Evolutionary conservation across 2,329 filamentous ascomycete species (phyloP).

Genomic region (Penicillium occitanis): DNA sequence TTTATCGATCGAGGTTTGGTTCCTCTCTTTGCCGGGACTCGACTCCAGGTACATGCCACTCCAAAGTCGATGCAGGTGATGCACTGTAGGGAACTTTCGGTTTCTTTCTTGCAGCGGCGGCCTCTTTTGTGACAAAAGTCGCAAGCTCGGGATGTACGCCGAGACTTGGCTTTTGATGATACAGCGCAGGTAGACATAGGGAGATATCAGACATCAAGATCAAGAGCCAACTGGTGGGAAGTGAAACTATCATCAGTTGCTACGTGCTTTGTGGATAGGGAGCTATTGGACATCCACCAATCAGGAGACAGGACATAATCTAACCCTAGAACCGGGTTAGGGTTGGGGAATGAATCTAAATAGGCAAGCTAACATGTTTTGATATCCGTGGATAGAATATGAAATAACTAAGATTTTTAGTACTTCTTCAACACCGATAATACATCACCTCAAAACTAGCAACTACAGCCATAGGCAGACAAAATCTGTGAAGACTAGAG

Average conservation of each 20-base stretch:
- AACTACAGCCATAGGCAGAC: too few relatives aligned
- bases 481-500: too few relatives aligned
- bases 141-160: constrained; percentile 5
- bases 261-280: not conserved
- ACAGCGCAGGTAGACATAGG: not conserved
- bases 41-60: constrained; percentile 15
- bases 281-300: not conserved
- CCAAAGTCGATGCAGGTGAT: constrained; percentile 14
- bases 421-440: too few relatives aligned
- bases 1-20: constrained; percentile 6
- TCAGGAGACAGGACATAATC: not conserved
- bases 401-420: too few relatives aligned
- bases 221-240: not conserved
- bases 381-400: too few relatives aligned
- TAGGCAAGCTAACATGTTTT: not conserved
- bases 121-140: constrained; percentile 10
- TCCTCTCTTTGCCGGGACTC: constrained; percentile 3
- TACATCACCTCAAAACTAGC: too few relatives aligned
- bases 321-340: not conserved
- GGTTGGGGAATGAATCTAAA: not conserved
- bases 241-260: not conserved
- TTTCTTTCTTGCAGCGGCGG: constrained; percentile 2
- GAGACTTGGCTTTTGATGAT: not conserved
- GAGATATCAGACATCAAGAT: not conserved
- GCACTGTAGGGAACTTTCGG: constrained; percentile 5